Evolutionary conservation across 108 stramenopile species (phyloP), one percentile per base, ranked within the genome.

Genomic region (Poteriospumella lacustris): DNA sequence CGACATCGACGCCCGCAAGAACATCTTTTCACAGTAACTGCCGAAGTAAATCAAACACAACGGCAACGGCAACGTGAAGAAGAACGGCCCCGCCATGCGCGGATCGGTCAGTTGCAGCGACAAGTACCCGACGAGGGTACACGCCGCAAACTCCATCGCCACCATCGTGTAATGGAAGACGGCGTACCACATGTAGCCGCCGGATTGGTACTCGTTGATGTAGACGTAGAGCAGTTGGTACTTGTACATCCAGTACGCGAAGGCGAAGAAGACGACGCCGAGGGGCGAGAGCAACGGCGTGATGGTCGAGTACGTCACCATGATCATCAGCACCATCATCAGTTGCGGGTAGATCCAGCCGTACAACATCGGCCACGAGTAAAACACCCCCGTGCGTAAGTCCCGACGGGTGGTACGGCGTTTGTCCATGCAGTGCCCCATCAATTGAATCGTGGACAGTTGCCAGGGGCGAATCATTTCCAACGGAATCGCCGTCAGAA

Each of bases 141-240:
- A 33, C 1, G 60, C 33, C 36, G 78, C 26, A 2, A 69, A 68
- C 5, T 29, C 28, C 26, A 78, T 33, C n/a, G 70, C 42, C 1
- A 78, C 44, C 26, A 78, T n/a, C 38, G 78, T 38, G 28, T 39
- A 24, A 31, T 78, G 33, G 29, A 78, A 78, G 43, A 78, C 78
- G 12, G 31, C 43, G 44, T 78, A 78, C 78, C 78, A 92, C 82
- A 92, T 82, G n/a, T 68, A 60, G 26, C 78, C 78, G 28, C 78
- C 78, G 2, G 64, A 62, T 52, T 78, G 64, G 31, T 78, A 78
- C 29, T 68, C 64, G 44, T 62, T 62, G 12, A 78, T 39, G 78
- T 78, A 78, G 42, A 78, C 78, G 43, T 78, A 78, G 31, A 78
- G 68, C 60, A 78, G 1, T 0, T 78, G 78, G 44, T 78, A 77